Evolutionary conservation across 345 rosid genomes (phyloP), one percentile per base, ranked within the genome.

Genomic region (Dimocarpus longan): DNA sequence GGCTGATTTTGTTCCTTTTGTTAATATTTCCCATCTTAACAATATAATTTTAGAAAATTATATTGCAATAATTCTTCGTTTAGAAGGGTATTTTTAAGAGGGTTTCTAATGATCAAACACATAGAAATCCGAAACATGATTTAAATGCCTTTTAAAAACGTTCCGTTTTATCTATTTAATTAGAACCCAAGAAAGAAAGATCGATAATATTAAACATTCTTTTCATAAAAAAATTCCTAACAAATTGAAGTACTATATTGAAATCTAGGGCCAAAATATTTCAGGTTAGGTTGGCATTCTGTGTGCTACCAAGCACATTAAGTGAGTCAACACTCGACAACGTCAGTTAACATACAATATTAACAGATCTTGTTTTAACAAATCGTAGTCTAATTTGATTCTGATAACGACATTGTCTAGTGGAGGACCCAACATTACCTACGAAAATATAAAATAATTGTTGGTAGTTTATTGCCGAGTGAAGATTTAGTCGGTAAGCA

Each of bases 391-490:
- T 65, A 10, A 65, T 26, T 28, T 10, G 42, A 65, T 11, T 65
- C 32, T 62, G 66, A 62, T 24, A 62, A 65, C 21, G 68, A 65
- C 68, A 65, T 65, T 28, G 15, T 65, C 42, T 32, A 28, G 68
- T 65, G 68, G 68, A 65, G 42, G 42, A 24, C 68, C 68, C 68
- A 65, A 65, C 12, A 46, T 46, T 46, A 46, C 52, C 1, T 46
- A 46, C 42, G 19, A 60, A 60, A n/a, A 60, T 21, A 60, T 21
- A 60, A 60, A 60, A 5, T 21, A 60, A 60, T 59, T 60, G 28
- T 60, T 60, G 26, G 9, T 65, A 13, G 19, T 65, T 24, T 65
- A 65, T 65, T 65, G 6, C 42, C 28, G 11, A 24, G 39, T 64
- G 67, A 64, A 64, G 39, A 22, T 64, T 26, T 64, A 22, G 67